A percentile compares a stretch with the other conserved stretches of the same genome.
Evolutionary conservation across 2,329 filamentous ascomycete genomes (phyloP).

Genomic region (Rhynchosporium agropyri): DNA sequence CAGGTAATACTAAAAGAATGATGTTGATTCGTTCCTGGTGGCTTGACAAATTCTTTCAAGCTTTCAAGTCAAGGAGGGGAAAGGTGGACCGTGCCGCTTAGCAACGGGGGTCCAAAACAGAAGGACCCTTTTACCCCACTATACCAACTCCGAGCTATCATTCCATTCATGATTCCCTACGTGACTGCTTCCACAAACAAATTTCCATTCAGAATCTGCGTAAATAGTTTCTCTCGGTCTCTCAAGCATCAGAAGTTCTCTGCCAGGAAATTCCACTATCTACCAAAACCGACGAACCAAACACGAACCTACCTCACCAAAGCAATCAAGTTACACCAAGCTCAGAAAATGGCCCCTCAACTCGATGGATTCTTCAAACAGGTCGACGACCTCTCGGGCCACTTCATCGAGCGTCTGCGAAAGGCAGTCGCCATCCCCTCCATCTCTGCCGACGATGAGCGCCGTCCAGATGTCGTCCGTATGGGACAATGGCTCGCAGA

Average conservation of each 20-base stretch:
- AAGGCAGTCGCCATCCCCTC: slow-evolving; percentile 96
- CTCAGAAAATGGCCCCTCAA: slow-evolving; percentile 77
- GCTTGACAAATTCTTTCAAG: too few species aligned
- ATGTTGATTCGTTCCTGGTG: slow-evolving; percentile 6
- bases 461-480: slow-evolving; percentile 88
- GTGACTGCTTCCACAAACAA: slow-evolving; percentile 9
- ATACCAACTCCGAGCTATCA: slow-evolving; percentile 4
- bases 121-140: slow-evolving; percentile 8
- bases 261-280: not conserved
- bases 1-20: not conserved
- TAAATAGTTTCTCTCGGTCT: not conserved
- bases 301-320: slow-evolving; percentile 37
- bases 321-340: slow-evolving; percentile 52
- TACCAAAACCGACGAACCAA: not conserved
- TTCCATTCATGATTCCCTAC: slow-evolving; percentile 3
- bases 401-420: slow-evolving; percentile 87
- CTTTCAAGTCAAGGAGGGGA: not conserved
- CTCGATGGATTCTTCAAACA: slow-evolving; percentile 92
- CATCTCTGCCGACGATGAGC: slow-evolving; percentile 86
- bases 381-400: slow-evolving; percentile 76
- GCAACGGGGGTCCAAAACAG: slow-evolving; percentile 11
- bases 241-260: not conserved
- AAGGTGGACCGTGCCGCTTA: slow-evolving; percentile 11
- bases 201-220: not conserved
- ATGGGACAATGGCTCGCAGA: slow-evolving; percentile 91